Evolutionary conservation across 352 stramenopile species (phyloP), one percentile per base, ranked within the genome.

Genomic region (Phytopythium chamaehyphon): DNA sequence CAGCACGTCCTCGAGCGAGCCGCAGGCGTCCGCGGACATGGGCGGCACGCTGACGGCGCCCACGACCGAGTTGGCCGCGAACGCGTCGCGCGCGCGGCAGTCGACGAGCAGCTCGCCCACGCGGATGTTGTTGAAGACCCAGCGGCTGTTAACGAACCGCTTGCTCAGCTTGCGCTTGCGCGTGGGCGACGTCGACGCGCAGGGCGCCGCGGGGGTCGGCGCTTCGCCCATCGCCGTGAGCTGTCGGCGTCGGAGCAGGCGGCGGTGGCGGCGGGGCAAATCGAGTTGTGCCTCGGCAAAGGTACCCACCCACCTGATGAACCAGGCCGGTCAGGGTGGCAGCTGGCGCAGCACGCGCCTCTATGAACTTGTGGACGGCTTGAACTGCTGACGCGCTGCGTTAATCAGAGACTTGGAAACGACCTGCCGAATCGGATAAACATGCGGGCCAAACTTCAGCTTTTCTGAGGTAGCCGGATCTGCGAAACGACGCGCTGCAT

Each of bases 61-160:
- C n/a, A 80, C 54, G 23, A 92, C 49, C 1, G 78, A 75, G 57
- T 81, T 73, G 2, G 24, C 24, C 9, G 51, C 44, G 36, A 73
- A 80, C 28, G 55, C 50, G 2, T 69, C 54, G 15, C 48, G 33
- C 10, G 55, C 39, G 16, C 82, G 73, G 21, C 63, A 61, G 62
- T 92, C 82, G n/a, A 90, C 35, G 18, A 92, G 19, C 28, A 90
- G 14, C 44, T 76, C 70, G 36, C 82, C 82, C 10, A 80, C 65
- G 45, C 82, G 67, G 40, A 90, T 65, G 40, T 88, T 73, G 73
- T 92, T 90, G 57, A 80, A 90, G 23, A 90, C 74, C 76, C 75
- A 92, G 38, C 63, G 73, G 19, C 60, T 69, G 55, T 81, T 65
- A 22, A 88, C 79, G 15, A 50, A 24, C n/a, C 63, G 54, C 24